Conservation (phyloP, 345 rosid species). For the Carallia pectinifolia region DNA sequence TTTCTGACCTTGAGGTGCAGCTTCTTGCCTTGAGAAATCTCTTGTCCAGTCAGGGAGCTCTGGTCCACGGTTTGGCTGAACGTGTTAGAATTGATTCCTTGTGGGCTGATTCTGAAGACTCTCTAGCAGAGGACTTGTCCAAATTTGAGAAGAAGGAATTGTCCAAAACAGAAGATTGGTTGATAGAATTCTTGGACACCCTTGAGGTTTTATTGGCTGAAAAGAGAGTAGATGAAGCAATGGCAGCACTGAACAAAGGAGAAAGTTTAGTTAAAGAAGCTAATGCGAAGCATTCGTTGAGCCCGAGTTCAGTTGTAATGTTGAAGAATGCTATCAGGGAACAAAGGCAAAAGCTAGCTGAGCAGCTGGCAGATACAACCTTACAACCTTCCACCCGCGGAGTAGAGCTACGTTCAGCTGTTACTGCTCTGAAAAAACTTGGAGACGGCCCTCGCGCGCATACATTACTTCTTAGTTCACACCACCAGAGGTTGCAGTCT, state of each 20-base stretch:
- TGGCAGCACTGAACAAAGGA: slow-evolving; percentile 76
- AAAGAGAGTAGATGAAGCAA: slow-evolving; percentile 72
- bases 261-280: slow-evolving; percentile 50
- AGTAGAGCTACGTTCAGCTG: slow-evolving; percentile 65
- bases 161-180: slow-evolving; percentile 58
- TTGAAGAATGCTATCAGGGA: slow-evolving; percentile 52
- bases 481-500: slow-evolving; percentile 54
- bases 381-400: slow-evolving; percentile 67
- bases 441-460: slow-evolving; percentile 89
- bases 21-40: slow-evolving; percentile 84
- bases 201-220: slow-evolving; percentile 85
- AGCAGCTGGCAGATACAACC: slow-evolving; percentile 65
- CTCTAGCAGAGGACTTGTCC: slow-evolving; percentile 41
- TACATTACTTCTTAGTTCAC: slow-evolving; percentile 63
- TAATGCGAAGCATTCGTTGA: slow-evolving; percentile 35
- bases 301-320: slow-evolving; percentile 34
- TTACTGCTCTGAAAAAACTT: slow-evolving; percentile 63
- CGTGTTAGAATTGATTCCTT: slow-evolving; percentile 54
- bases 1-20: slow-evolving; percentile 80
- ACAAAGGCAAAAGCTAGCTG: slow-evolving; percentile 66
- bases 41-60: slow-evolving; percentile 73
- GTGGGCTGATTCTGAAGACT: slow-evolving; percentile 46
- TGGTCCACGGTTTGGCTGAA: slow-evolving; percentile 76
- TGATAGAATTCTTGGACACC: slow-evolving; percentile 54
- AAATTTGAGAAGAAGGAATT: slow-evolving; percentile 40